Percentiles rank a stretch among this genome's conserved stretches.
Conservation (phyloP, 2,329 filamentous ascomycete species). For the Penicillium occitanis region DNA sequence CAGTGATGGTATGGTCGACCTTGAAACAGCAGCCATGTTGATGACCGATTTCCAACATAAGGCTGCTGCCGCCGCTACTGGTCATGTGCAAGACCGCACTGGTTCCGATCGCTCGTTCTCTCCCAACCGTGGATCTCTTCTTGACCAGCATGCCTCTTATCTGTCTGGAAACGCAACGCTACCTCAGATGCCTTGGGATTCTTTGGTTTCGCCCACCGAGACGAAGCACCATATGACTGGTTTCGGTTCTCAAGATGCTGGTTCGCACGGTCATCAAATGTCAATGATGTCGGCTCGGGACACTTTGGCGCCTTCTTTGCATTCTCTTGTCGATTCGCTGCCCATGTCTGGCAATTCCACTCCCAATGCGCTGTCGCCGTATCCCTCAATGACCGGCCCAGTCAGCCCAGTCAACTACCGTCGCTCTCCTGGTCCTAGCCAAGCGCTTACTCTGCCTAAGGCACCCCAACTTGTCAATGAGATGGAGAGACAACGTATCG, state of each 20-base stretch:
- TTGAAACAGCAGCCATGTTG: constrained; percentile 97
- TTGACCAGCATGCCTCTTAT: constrained; percentile 77
- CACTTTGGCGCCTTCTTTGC: constrained; percentile 63
- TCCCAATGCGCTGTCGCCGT: constrained; percentile 72
- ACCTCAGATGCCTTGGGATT: constrained; percentile 88
- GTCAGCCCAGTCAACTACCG: constrained; percentile 69
- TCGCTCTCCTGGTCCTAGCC: constrained; percentile 67
- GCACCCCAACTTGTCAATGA: constrained; percentile 81
- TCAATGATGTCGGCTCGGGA: constrained; percentile 64
- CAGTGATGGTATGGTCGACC: constrained; percentile 87
- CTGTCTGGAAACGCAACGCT: constrained; percentile 75
- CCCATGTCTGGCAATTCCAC: constrained; percentile 68
- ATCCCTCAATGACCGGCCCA: constrained; percentile 65
- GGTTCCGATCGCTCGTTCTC: constrained; percentile 65
- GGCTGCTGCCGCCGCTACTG: constrained; percentile 65
- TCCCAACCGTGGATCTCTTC: constrained; percentile 66
- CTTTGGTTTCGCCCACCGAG: constrained; percentile 73
- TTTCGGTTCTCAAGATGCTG: constrained; percentile 63
- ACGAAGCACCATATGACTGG: constrained; percentile 72
- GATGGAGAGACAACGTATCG: constrained; percentile 78
- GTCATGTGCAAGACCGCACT: constrained; percentile 48
- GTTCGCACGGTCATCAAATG: constrained; percentile 60
- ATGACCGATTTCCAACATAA: constrained; percentile 98
- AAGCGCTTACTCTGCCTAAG: constrained; percentile 63
- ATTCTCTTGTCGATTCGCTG: constrained; percentile 71